Evolutionary conservation across 352 stramenopile genomes (phyloP).

Genomic region (Blastocystis sp.): DNA sequence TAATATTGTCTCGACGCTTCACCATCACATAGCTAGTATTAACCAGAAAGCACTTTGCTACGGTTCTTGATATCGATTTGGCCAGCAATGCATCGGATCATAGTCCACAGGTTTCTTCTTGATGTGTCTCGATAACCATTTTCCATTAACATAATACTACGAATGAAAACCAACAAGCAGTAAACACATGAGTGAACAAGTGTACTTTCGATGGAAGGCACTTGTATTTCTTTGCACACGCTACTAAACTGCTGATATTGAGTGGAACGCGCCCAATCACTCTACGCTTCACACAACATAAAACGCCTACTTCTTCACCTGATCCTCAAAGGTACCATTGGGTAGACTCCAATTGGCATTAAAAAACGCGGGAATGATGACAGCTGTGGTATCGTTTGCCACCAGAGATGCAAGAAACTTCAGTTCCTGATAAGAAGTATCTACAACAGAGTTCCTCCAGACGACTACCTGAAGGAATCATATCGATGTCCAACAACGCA

Average conservation of each 20-base stretch:
- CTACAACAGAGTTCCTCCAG: not conserved
- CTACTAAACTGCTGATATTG: not conserved
- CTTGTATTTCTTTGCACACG: not conserved
- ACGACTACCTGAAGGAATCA: not conserved
- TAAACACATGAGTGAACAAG: conserved; percentile 41
- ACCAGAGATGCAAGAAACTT: not conserved
- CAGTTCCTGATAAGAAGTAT: not conserved
- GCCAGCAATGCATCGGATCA: not conserved
- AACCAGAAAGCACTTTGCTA: not conserved
- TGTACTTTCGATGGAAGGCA: not conserved
- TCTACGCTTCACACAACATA: not conserved
- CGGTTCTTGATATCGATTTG: conserved; percentile 14
- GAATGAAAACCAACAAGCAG: not conserved
- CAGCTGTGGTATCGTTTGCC: not conserved
- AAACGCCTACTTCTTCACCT: not conserved
- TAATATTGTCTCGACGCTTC: not conserved
- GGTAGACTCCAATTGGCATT: not conserved
- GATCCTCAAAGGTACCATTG: conserved; percentile 18
- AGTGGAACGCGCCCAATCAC: not conserved
- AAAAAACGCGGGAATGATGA: conserved; percentile 46
- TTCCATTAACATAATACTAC: conserved; percentile 4
- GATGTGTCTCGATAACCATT: not conserved
- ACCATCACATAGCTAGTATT: conserved; percentile 29
- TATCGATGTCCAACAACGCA: conserved; percentile 34
- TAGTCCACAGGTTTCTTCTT: not conserved